phyloP scores from a whole-genome alignment of 192 early-diverging fungal species.

The Chytriomyces confervae region DNA sequence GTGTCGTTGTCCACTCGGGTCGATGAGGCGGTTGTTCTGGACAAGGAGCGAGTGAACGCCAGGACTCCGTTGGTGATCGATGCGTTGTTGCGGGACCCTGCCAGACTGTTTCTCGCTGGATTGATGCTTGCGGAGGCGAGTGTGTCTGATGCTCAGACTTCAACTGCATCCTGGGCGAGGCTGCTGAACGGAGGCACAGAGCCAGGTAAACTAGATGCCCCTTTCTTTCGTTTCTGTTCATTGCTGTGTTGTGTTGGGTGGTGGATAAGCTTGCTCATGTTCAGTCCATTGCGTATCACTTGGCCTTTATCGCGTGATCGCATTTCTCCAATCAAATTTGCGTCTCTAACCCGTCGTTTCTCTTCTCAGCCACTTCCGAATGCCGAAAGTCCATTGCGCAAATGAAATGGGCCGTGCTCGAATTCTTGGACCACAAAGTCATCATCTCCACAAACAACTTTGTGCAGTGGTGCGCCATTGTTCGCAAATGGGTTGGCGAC shows the following conservation, averaged over 20 bases:
- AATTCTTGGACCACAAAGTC: slow-evolving; percentile 5
- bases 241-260: background rate
- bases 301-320: background rate
- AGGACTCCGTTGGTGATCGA: background rate
- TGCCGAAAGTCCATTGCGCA: background rate
- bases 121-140: slow-evolving; percentile 15
- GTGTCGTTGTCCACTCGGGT: background rate
- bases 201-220: too few species aligned
- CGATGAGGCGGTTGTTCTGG: background rate
- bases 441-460: background rate
- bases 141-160: slow-evolving; percentile 5
- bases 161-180: slow-evolving; percentile 17
- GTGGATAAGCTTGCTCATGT: background rate
- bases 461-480: slow-evolving; percentile 15
- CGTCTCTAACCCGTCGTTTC: background rate
- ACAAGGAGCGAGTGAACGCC: background rate
- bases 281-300: background rate
- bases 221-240: too few species aligned
- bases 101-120: background rate
- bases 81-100: background rate
- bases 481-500: slow-evolving; percentile 21
- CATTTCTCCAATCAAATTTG: background rate
- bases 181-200: too few species aligned
- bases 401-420: slow-evolving; percentile 17
- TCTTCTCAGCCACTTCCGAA: background rate